Percentiles rank a stretch among this genome's conserved stretches.
Evolutionary conservation across 441 rosid genomes (phyloP).

Genomic region (Arabidopsis hybrid): DNA sequence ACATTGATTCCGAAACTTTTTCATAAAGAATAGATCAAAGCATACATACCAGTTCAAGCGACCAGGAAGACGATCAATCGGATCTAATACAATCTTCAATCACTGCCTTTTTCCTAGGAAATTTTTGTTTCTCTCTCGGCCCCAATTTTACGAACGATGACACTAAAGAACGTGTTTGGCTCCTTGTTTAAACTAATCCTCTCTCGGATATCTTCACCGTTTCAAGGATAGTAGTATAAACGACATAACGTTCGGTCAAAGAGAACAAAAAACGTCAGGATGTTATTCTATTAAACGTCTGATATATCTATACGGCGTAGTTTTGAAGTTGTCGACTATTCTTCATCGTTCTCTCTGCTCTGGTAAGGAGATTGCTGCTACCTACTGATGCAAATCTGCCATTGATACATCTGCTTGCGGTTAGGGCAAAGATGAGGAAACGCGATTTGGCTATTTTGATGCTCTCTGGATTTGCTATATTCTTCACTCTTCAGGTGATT

Average conservation of each 20-base stretch:
- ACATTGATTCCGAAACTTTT: not conserved
- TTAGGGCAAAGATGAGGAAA: conserved; percentile 71
- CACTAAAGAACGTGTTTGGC: conserved; percentile 17
- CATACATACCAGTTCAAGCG: conserved; percentile 31
- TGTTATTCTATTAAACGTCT: not conserved
- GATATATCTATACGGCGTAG: conserved; percentile 1
- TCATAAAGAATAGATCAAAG: conserved; percentile 2
- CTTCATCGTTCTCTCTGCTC: conserved; percentile 6
- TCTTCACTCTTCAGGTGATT: conserved; percentile 95
- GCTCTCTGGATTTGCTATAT: conserved; percentile 94
- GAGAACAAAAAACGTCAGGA: conserved; percentile 21
- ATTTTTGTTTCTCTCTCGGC: not conserved
- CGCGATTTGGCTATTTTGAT: conserved; percentile 95
- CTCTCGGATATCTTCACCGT: not conserved
- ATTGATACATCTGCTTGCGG: conserved; percentile 32
- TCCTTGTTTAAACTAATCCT: conserved; percentile 9
- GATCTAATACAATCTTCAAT: conserved; percentile 19
- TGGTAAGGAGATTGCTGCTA: conserved; percentile 9
- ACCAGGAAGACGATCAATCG: not conserved
- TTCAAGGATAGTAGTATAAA: not conserved
- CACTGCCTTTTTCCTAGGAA: conserved; percentile 22
- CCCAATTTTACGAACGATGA: not conserved
- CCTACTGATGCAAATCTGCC: conserved; percentile 39
- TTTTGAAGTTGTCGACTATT: conserved; percentile 14
- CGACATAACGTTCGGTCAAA: conserved; percentile 15